Evolutionary conservation across 2,329 filamentous ascomycete species (phyloP).

Genomic region (Fusarium armeniacum): DNA sequence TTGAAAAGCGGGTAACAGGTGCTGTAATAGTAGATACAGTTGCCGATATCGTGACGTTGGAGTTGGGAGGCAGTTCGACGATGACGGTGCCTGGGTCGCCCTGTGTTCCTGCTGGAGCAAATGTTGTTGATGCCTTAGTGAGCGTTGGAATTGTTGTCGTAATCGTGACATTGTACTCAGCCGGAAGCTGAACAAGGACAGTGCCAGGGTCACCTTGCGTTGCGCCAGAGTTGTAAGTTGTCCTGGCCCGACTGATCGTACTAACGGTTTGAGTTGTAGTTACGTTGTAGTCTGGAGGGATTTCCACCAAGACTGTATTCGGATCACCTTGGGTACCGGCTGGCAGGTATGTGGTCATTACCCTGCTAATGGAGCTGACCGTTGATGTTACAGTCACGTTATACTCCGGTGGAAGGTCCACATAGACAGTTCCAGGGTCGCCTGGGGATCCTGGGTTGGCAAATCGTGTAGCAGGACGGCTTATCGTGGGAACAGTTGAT

Average conservation of each 20-base stretch:
- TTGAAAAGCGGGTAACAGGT: not conserved
- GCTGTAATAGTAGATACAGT: slow-evolving; percentile 11
- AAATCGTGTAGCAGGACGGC: slow-evolving; percentile 15
- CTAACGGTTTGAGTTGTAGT: slow-evolving; percentile 17
- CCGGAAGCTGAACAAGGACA: slow-evolving; percentile 21
- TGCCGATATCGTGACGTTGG: slow-evolving; percentile 12
- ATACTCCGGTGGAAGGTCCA: slow-evolving; percentile 22
- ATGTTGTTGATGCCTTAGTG: slow-evolving; percentile 9
- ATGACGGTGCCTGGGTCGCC: slow-evolving; percentile 18
- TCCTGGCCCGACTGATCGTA: slow-evolving; percentile 8
- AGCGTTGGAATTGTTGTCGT: slow-evolving; percentile 9
- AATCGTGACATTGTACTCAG: slow-evolving; percentile 15
- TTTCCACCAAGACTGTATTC: slow-evolving; percentile 14
- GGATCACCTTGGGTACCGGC: slow-evolving; percentile 15
- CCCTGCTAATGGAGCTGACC: no score
- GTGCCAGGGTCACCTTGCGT: slow-evolving; percentile 28
- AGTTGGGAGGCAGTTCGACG: slow-evolving; percentile 8
- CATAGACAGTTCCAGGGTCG: slow-evolving; percentile 23
- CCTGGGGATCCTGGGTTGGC: slow-evolving; percentile 3
- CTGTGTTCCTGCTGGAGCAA: slow-evolving; percentile 6
- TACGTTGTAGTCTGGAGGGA: slow-evolving; percentile 18
- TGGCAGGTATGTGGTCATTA: no score
- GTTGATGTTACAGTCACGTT: slow-evolving; percentile 15
- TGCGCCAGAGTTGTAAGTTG: slow-evolving; percentile 18
- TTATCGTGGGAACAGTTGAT: slow-evolving; percentile 19